These are phyloP conservation scores for Dorcoceras hygrometricum DNA, from an alignment of 257 asterid genomes.

Conservation along the genomic window DNA sequence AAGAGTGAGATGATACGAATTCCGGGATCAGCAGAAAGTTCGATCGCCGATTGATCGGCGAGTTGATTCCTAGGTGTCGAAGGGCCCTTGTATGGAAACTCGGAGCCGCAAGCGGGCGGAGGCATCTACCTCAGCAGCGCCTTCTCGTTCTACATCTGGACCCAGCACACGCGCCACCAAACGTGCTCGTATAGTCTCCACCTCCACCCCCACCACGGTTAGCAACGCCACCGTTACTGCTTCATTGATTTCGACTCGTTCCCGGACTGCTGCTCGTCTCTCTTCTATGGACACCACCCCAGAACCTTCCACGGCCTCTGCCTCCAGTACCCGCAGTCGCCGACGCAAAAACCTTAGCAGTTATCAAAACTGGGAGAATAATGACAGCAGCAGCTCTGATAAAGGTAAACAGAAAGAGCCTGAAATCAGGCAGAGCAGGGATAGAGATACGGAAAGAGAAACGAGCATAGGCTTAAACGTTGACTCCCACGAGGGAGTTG, in stretches of 20 bases:
- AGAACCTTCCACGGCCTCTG: slow-evolving; percentile 77
- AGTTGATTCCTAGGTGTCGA: slow-evolving; percentile 41
- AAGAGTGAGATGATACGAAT: slow-evolving; percentile 39
- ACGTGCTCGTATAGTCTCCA: slow-evolving; percentile 68
- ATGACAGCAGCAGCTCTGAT: slow-evolving; percentile 47
- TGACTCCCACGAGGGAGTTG: slow-evolving; percentile 58
- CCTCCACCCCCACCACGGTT: slow-evolving; percentile 35
- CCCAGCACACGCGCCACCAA: slow-evolving; percentile 79
- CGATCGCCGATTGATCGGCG: slow-evolving; percentile 99
- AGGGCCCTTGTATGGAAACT: slow-evolving; percentile 99
- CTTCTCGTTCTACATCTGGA: slow-evolving; percentile 61
- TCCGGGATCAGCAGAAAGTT: slow-evolving; percentile 38
- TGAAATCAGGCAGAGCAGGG: slow-evolving; percentile 57
- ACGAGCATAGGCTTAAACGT: slow-evolving; percentile 70
- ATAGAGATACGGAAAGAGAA: slow-evolving; percentile 54
- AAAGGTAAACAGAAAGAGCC: slow-evolving; percentile 93
- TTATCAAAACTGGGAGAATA: slow-evolving; percentile 48
- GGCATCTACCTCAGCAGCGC: slow-evolving; percentile 97
- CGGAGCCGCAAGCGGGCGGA: slow-evolving; percentile 99
- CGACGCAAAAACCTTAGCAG: slow-evolving; percentile 62
- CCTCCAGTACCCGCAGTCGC: slow-evolving; percentile 72
- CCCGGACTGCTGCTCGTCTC: slow-evolving; percentile 57
- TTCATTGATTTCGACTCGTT: slow-evolving; percentile 58
- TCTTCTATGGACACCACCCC: slow-evolving; percentile 69
- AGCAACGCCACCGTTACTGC: slow-evolving; percentile 28